Conservation (phyloP, 2,329 filamentous ascomycete genomes). For the Calonectria ilicicola region DNA sequence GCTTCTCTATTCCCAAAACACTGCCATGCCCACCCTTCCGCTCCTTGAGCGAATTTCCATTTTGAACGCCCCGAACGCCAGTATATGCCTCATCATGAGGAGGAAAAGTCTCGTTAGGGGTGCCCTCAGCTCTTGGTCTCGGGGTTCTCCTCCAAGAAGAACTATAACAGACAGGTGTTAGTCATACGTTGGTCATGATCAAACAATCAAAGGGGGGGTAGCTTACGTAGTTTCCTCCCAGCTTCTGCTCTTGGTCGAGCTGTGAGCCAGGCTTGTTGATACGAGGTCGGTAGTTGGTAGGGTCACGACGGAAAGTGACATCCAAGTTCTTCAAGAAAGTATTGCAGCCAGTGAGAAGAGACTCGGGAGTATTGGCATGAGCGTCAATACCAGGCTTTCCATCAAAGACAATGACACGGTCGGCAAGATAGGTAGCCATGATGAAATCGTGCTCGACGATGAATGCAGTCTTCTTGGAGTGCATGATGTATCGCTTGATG, state of each 20-base stretch:
- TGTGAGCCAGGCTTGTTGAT: conserved; percentile 98
- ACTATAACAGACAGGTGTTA: conserved; percentile 60
- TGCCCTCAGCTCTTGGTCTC: conserved; percentile 65
- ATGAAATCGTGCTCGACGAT: conserved; percentile 99
- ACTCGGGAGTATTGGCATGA: conserved; percentile 90
- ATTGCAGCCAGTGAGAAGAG: conserved; percentile 95
- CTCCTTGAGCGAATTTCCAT: conserved; percentile 48
- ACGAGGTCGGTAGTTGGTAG: conserved; percentile 93
- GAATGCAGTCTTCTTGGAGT: conserved; percentile 99
- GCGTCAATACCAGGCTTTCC: conserved; percentile 90
- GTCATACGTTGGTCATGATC: not conserved
- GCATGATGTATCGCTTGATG: conserved; percentile 99
- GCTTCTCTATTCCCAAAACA: conserved; percentile 54
- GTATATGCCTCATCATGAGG: conserved; percentile 46
- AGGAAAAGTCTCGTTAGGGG: conserved; percentile 47
- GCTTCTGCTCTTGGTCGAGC: conserved; percentile 97
- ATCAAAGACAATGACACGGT: conserved; percentile 98
- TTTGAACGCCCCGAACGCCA: conserved; percentile 67
- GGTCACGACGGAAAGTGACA: conserved; percentile 98
- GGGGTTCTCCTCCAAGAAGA: conserved; percentile 89
- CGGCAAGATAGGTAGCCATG: conserved; percentile 83
- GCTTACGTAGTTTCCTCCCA: conserved; percentile 88
- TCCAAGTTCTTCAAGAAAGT: conserved; percentile 95
- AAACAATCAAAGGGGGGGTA: not conserved
- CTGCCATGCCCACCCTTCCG: conserved; percentile 44